phyloP scores from a whole-genome alignment of 2,329 filamentous ascomycete species.

The Fonsecaea multimorphosa region DNA sequence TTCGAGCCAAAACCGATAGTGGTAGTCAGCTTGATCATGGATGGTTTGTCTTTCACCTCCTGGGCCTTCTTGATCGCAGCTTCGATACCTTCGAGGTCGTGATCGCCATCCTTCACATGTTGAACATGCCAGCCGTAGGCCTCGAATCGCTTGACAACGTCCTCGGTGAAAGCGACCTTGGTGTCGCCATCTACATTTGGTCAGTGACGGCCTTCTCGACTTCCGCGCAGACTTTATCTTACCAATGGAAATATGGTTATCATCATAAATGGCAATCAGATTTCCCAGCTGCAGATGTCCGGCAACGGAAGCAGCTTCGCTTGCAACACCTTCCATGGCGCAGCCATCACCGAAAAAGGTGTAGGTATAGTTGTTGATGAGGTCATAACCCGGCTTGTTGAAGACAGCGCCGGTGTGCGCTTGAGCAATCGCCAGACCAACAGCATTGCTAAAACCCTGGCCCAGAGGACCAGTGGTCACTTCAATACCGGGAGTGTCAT shows the following conservation, averaged over 20 bases:
- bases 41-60: slow-evolving; percentile 92
- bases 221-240: slow-evolving; percentile 41
- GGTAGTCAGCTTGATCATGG: slow-evolving; percentile 94
- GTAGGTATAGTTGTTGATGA: slow-evolving; percentile 97
- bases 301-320: slow-evolving; percentile 88
- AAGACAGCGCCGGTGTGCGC: slow-evolving; percentile 87
- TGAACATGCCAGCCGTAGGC: slow-evolving; percentile 94
- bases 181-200: slow-evolving; percentile 78
- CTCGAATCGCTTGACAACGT: slow-evolving; percentile 93
- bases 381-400: slow-evolving; percentile 93
- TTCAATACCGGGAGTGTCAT: slow-evolving; percentile 96
- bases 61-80: slow-evolving; percentile 83
- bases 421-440: slow-evolving; percentile 96
- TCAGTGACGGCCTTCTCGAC: background rate
- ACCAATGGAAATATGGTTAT: slow-evolving; percentile 94
- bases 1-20: slow-evolving; percentile 96
- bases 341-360: slow-evolving; percentile 97
- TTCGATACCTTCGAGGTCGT: slow-evolving; percentile 86
- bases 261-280: slow-evolving; percentile 95
- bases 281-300: slow-evolving; percentile 98
- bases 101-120: slow-evolving; percentile 84
- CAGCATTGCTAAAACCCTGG: slow-evolving; percentile 95
- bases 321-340: slow-evolving; percentile 96
- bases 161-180: slow-evolving; percentile 95
- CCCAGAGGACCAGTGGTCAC: slow-evolving; percentile 98